A percentile compares a stretch with the other conserved stretches of the same genome.
Evolutionary conservation across 2,329 filamentous ascomycete species (phyloP).

Genomic region (Sporothrix protearum): DNA sequence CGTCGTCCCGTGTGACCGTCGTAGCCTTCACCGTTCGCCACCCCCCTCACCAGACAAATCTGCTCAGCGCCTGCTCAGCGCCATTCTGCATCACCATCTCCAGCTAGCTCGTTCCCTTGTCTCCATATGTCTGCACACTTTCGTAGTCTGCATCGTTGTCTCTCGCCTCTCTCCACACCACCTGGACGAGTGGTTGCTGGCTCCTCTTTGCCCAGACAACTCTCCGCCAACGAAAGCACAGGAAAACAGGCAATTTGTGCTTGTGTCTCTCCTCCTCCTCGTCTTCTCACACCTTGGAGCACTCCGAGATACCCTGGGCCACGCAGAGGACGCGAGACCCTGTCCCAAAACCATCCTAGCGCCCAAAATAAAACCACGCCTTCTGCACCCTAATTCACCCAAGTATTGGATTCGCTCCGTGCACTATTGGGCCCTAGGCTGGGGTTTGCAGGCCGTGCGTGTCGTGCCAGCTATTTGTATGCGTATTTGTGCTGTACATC

Average conservation of each 20-base stretch:
- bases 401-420: slow-evolving; percentile 21
- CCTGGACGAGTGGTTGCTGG: background rate
- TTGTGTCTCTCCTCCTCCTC: background rate
- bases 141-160: background rate
- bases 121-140: background rate
- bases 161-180: background rate
- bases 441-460: background rate
- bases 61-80: slow-evolving; percentile 5
- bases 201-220: background rate
- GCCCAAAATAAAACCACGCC: slow-evolving; percentile 15
- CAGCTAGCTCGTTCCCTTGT: background rate
- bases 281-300: background rate
- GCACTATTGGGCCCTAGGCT: slow-evolving; percentile 26
- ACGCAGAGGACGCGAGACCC: slow-evolving; percentile 3
- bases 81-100: slow-evolving; percentile 9
- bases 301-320: background rate
- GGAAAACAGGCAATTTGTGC: background rate
- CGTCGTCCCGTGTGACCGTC: background rate
- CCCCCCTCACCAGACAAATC: slow-evolving; percentile 14
- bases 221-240: background rate
- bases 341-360: slow-evolving; percentile 9
- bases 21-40: background rate
- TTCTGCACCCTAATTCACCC: slow-evolving; percentile 6
- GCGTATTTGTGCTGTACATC: no score
- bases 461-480: background rate